These are phyloP conservation scores for Rhizoctonia solani DNA, from an alignment of 1,284 basidiomycete genomes.

Conservation along the genomic window DNA sequence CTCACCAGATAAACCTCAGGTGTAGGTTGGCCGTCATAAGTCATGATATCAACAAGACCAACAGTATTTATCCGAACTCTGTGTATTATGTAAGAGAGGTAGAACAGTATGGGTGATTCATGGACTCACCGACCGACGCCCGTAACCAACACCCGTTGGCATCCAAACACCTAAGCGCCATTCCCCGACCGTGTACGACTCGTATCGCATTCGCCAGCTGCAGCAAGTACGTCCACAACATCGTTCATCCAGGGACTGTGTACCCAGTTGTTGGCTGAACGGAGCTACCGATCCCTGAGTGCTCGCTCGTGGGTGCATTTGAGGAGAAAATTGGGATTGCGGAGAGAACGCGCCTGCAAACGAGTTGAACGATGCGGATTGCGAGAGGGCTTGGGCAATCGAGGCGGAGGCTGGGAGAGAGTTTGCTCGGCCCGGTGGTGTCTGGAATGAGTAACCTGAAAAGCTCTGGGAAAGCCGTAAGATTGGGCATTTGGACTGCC, in stretches of 20 bases:
- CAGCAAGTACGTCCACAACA: slow-evolving; percentile 91
- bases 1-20: slow-evolving; percentile 29
- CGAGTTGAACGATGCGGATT: background rate
- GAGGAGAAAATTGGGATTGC: slow-evolving; percentile 50
- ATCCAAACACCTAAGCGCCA: slow-evolving; percentile 85
- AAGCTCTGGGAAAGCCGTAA: slow-evolving; percentile 23
- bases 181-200: slow-evolving; percentile 78
- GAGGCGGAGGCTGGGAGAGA: background rate
- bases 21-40: slow-evolving; percentile 65
- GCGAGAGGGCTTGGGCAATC: slow-evolving; percentile 15
- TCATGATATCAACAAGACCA: slow-evolving; percentile 82
- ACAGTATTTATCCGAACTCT: slow-evolving; percentile 82
- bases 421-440: background rate
- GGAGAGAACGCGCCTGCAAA: slow-evolving; percentile 39
- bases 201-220: slow-evolving; percentile 90
- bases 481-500: slow-evolving; percentile 10
- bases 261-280: slow-evolving; percentile 31
- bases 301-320: slow-evolving; percentile 42
- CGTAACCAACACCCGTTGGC: slow-evolving; percentile 88
- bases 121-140: slow-evolving; percentile 78
- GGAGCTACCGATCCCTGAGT: slow-evolving; percentile 1
- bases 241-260: slow-evolving; percentile 68
- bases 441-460: slow-evolving; percentile 13
- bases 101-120: slow-evolving; percentile 32
- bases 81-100: slow-evolving; percentile 5